Evolutionary conservation across 1,139 yeast genomes (phyloP).

Genomic region (Suhomyces taliae): DNA sequence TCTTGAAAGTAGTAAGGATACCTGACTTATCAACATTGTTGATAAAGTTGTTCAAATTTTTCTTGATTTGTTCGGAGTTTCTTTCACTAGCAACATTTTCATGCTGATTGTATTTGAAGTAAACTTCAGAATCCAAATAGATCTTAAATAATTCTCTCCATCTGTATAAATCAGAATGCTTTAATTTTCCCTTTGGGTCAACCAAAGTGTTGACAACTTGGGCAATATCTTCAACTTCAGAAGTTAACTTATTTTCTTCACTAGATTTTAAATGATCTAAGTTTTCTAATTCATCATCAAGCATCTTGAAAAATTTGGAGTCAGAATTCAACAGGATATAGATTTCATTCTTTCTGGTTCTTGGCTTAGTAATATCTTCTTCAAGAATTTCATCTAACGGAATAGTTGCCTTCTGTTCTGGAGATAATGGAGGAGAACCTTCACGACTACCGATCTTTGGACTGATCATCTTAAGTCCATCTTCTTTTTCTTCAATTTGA

Average conservation of each 20-base stretch:
- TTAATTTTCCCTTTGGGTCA: constrained; percentile 34
- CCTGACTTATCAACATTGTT: constrained; percentile 42
- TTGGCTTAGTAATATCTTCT: not conserved
- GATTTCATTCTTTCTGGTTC: constrained; percentile 28
- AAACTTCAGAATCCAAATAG: constrained; percentile 67
- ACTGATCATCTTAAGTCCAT: constrained; percentile 20
- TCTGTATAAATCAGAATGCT: constrained; percentile 57
- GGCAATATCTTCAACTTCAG: constrained; percentile 46
- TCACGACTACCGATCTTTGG: constrained; percentile 16
- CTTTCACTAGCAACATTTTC: constrained; percentile 40
- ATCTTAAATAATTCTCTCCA: constrained; percentile 71
- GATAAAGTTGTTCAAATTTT: constrained; percentile 44
- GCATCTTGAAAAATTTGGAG: constrained; percentile 55
- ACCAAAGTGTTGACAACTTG: constrained; percentile 38
- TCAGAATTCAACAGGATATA: constrained; percentile 43
- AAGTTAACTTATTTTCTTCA: constrained; percentile 47
- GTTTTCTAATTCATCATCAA: constrained; percentile 54
- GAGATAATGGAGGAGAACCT: constrained; percentile 14
- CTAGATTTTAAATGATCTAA: constrained; percentile 46
- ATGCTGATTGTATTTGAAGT: constrained; percentile 56
- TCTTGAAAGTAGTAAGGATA: constrained; percentile 45
- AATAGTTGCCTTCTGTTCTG: constrained; percentile 8
- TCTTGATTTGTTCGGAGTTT: constrained; percentile 37
- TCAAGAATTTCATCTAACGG: constrained; percentile 9
- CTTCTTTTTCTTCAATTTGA: constrained; percentile 21